These are phyloP conservation scores for Fraxinus americana DNA, from an alignment of 257 asterid genomes.

Conservation along the genomic window DNA sequence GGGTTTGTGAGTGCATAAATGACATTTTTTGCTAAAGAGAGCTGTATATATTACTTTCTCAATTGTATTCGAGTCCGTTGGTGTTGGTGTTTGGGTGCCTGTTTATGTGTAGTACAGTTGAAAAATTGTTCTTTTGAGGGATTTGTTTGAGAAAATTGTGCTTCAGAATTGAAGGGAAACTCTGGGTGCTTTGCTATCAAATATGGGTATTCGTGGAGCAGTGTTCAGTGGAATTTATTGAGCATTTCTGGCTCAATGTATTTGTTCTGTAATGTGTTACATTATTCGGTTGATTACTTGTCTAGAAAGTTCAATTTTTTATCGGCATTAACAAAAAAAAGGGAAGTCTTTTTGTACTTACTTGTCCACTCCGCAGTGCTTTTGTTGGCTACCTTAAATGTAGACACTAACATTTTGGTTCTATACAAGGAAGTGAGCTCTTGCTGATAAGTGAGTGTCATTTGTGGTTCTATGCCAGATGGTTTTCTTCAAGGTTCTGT, in stretches of 20 bases:
- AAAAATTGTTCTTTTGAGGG: background rate
- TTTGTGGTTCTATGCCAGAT: too few species aligned
- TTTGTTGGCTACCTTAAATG: background rate
- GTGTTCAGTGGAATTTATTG: too few species aligned
- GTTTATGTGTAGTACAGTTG: background rate
- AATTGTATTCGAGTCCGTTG: background rate
- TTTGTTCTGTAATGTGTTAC: background rate
- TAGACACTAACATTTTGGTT: background rate
- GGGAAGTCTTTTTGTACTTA: background rate
- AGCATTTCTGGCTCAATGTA: too few species aligned
- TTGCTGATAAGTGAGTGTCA: background rate
- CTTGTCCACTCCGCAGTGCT: background rate
- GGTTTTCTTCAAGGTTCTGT: too few species aligned
- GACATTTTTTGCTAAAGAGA: background rate
- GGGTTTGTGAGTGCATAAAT: background rate
- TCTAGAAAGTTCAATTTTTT: background rate
- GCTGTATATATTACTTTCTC: background rate
- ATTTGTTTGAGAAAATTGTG: background rate
- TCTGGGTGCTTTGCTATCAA: constrained; percentile 11
- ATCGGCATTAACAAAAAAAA: background rate
- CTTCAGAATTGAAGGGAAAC: constrained; percentile 11
- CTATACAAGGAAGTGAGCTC: constrained; percentile 5
- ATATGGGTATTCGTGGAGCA: too few species aligned
- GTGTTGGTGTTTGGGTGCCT: background rate
- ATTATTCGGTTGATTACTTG: background rate